Conservation (phyloP, 495 filamentous ascomycete genomes). For the Podospora appendiculata region DNA sequence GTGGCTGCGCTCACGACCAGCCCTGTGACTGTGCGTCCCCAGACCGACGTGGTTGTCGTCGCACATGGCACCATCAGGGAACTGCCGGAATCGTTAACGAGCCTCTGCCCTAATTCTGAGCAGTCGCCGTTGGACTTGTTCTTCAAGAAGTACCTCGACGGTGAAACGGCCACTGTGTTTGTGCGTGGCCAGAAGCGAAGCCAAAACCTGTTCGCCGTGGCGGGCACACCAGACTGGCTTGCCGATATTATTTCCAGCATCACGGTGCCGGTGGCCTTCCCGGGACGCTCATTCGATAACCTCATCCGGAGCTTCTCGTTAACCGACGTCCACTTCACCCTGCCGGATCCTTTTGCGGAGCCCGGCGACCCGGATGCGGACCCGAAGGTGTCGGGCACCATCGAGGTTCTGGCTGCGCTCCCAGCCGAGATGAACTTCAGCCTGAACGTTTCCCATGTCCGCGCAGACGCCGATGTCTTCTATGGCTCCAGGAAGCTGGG, state of each 20-base stretch:
- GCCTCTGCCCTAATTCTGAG: slow-evolving; percentile 61
- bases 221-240: slow-evolving; percentile 71
- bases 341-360: slow-evolving; percentile 71
- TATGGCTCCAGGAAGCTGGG: slow-evolving; percentile 72
- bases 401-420: slow-evolving; percentile 65
- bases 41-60: slow-evolving; percentile 55
- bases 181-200: slow-evolving; percentile 64
- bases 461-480: slow-evolving; percentile 68
- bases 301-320: slow-evolving; percentile 81
- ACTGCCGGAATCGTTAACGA: slow-evolving; percentile 63
- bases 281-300: slow-evolving; percentile 69
- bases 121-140: slow-evolving; percentile 82
- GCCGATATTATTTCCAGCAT: slow-evolving; percentile 70
- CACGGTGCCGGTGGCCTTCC: slow-evolving; percentile 76
- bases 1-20: slow-evolving; percentile 66
- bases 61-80: slow-evolving; percentile 60
- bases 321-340: slow-evolving; percentile 70
- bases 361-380: slow-evolving; percentile 66
- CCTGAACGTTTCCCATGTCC: slow-evolving; percentile 65
- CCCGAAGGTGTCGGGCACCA: slow-evolving; percentile 72
- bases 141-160: slow-evolving; percentile 72
- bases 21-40: slow-evolving; percentile 55
- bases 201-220: neutral
- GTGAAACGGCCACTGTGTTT: slow-evolving; percentile 67
- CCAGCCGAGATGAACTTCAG: slow-evolving; percentile 81